Base-by-base conservation (phyloP, 306 rosid genomes). In the Fragaria ananassa region DNA sequence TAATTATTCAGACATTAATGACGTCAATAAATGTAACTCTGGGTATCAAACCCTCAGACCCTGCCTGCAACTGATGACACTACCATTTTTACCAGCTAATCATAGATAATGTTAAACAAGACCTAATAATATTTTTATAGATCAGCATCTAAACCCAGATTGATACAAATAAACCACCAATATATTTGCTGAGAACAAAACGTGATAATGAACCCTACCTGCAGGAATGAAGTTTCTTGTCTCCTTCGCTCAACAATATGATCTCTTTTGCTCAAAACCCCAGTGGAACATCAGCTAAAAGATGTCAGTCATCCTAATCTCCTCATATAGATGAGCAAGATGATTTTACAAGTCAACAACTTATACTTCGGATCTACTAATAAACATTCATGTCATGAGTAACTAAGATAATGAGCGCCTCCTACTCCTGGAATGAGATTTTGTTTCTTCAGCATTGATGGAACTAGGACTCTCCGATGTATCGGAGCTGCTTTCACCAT, bases 391-490 rank as follows among this genome's bases (percentile, higher is more conserved):
- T 65, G 74, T 42, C 72, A 64, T 18, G 45, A 72, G 61, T 21
- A 37, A 57, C 86, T 87, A 95, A 57, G 98, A 95, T 68, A 87
- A 75, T 1, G 97, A 92, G 54, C 86, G 91, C 78, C 96, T 89
- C 84, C 90, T 86, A 84, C 96, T 95, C 88, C 97, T 89, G 13
- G 95, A 90, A 29, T 93, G 92, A 3, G 97, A 92, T 51, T 92
- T 94, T 15, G 96, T 90, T 79, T 94, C 97, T 77, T 90, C 95
- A 23, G 86, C 87, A 66, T 85, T 89, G 0, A 92, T 86, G 72
- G 98, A 93, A 81, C 88, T 94, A 37, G 92, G 97, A 80, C 98
- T 95, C 35, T 90, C 98, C 3, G 97, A 95, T 6, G 98, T 91
- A 76, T 95, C 94, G 2, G 96, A 92, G 86, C 98, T 89, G n/a